Base-by-base conservation (phyloP, 345 rosid species). In the Abelmoschus esculentus region DNA sequence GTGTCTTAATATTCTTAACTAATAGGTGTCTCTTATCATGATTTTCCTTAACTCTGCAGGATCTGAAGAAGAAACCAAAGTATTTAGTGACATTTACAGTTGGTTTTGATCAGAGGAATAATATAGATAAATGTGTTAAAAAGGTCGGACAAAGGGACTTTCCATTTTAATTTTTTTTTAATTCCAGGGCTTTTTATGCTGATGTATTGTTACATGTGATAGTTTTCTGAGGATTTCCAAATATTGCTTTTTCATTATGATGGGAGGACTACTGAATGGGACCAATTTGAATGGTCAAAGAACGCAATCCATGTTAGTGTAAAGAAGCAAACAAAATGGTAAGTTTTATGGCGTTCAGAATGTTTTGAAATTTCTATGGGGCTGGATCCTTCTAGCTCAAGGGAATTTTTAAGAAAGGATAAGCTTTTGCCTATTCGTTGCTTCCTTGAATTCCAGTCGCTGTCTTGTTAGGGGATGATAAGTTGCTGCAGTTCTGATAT, bases 191-290 rank as follows among this genome's bases (percentile, higher is more conserved):
- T 71, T 38, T 76, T 83, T 68, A 78, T 62, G 9, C 76, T 77
- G 71, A 15, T 72, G 44, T 52, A 53, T 74, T 73, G 47, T 70
- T 75, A 18, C 78, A 57, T 80, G 38, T 60, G 70, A 18, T 72
- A 93, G 97, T 90, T 93, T 85, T 86, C 91, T 17, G 90, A 90
- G 75, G 91, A 93, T 77, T 93, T 93, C 86, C 85, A 85, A 67
- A 86, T 93, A 74, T 47, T 93, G 82, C 92, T 93, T n/a, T 90
- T 86, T 71, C 98, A 93, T 76, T 90, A 90, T 76, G 97, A 93
- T 80, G 97, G 97, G 69, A 90, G 80, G 59, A 78, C 86, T 40
- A 90, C 86, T 79, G 96, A 90, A 74, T 93, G 98, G 98, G 96
- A 90, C 55, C 84, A 87, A 70, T 86, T 85, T 79, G 96, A 89